These are phyloP conservation scores for Termitomyces heimii DNA, from an alignment of 768 basidiomycete species.

Conservation along the genomic window DNA sequence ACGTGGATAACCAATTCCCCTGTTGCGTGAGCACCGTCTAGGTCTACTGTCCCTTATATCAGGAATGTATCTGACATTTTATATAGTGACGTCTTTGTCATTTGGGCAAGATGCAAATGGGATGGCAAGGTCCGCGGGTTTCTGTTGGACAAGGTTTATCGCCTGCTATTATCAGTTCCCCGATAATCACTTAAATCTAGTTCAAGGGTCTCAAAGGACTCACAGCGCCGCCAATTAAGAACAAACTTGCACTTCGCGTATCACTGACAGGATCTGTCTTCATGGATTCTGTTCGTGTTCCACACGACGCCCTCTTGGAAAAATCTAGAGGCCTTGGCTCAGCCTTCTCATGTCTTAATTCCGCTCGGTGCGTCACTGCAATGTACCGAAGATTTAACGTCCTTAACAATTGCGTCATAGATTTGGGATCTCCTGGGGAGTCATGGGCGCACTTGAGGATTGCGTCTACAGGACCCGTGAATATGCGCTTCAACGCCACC, in stretches of 20 bases:
- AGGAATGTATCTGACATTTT: not conserved
- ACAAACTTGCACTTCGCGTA: conserved; percentile 87
- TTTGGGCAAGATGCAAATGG: conserved; percentile 97
- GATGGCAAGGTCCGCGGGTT: conserved; percentile 88
- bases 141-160: conserved; percentile 75
- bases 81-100: conserved; percentile 75
- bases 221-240: conserved; percentile 81
- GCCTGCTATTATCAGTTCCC: not conserved
- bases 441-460: conserved; percentile 94
- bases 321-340: conserved; percentile 72
- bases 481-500: conserved; percentile 86
- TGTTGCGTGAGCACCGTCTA: conserved; percentile 55
- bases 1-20: conserved; percentile 98
- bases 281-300: conserved; percentile 85
- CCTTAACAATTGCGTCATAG: conserved; percentile 24
- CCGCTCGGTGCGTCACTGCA: conserved; percentile 50
- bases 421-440: conserved; percentile 91
- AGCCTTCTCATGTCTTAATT: conserved; percentile 92
- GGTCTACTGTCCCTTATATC: not conserved
- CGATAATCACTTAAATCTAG: not conserved
- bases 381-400: not conserved
- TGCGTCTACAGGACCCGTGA: conserved; percentile 71
- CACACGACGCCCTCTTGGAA: conserved; percentile 70
- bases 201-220: conserved; percentile 75
- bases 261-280: conserved; percentile 85